A percentile compares a stretch with the other conserved stretches of the same genome.
Evolutionary conservation across 75 land plant species (phyloP).

Genomic region (Cryptomeria japonica): DNA sequence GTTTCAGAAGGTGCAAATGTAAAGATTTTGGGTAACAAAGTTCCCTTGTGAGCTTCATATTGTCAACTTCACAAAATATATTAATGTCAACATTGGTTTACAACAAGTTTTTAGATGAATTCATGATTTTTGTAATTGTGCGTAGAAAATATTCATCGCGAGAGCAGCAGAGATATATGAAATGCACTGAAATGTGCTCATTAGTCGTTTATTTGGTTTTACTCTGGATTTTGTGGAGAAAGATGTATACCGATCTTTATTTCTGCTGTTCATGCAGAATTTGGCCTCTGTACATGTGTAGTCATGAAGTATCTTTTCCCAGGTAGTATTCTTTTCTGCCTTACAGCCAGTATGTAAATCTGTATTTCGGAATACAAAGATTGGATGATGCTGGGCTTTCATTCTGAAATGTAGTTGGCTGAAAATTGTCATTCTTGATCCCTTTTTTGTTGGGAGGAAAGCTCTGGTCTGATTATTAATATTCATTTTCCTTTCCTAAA

Average conservation of each 20-base stretch:
- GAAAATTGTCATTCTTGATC: neutral
- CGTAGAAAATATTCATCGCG: neutral
- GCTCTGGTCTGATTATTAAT: neutral
- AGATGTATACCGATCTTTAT: slow-evolving; percentile 8
- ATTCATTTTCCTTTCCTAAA: slow-evolving; percentile 2
- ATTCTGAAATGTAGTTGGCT: slow-evolving; percentile 6
- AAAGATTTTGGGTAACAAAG: slow-evolving; percentile 11
- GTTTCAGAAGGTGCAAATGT: slow-evolving; percentile 12
- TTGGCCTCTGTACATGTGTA: neutral
- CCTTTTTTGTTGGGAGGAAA: slow-evolving; percentile 6
- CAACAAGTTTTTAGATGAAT: slow-evolving; percentile 1
- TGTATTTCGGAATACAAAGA: neutral
- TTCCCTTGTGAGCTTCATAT: slow-evolving; percentile 13
- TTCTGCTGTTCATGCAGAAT: slow-evolving; percentile 4
- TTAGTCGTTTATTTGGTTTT: slow-evolving; percentile 9
- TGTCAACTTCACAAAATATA: slow-evolving; percentile 11
- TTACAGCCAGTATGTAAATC: slow-evolving; percentile 5
- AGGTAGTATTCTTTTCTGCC: neutral
- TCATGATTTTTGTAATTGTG: slow-evolving; percentile 10
- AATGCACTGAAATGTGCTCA: slow-evolving; percentile 3
- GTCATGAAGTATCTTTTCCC: slow-evolving; percentile 11
- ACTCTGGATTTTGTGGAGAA: slow-evolving; percentile 1
- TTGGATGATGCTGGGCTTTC: neutral
- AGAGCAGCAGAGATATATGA: slow-evolving; percentile 4
- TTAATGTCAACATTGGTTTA: slow-evolving; percentile 4